phyloP scores from a whole-genome alignment of 108 stramenopile species.

The Aurantiochytrium sp. region DNA sequence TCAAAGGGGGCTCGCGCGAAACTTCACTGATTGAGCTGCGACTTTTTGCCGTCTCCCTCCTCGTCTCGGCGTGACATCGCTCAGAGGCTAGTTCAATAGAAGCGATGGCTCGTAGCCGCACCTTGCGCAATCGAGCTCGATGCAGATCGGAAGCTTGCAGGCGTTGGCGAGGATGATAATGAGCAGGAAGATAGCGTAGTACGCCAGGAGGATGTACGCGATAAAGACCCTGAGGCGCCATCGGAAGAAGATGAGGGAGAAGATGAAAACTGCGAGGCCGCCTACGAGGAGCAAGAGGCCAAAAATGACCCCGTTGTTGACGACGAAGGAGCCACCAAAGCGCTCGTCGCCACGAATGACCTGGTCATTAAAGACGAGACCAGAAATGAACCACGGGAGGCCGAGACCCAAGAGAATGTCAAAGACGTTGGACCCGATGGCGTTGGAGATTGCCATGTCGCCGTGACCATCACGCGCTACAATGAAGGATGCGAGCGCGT shows the following conservation, averaged over 20 bases:
- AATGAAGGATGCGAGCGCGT: not conserved
- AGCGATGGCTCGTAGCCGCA: conserved; percentile 17
- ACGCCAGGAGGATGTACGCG: not conserved
- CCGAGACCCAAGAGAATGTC: conserved; percentile 39
- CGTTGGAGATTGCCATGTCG: conserved; percentile 43
- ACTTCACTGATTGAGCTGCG: no score
- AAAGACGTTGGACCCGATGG: conserved; percentile 38
- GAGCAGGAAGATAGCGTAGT: not conserved
- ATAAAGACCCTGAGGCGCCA: not conserved
- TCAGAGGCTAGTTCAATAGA: no score
- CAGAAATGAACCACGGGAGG: conserved; percentile 38
- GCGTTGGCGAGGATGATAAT: not conserved
- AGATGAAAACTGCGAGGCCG: not conserved
- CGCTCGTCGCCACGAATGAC: not conserved
- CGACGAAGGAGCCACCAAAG: not conserved
- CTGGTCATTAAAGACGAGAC: not conserved
- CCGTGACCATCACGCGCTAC: conserved; percentile 37
- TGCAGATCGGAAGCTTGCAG: not conserved
- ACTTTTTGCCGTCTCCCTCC: no score
- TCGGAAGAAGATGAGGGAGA: not conserved
- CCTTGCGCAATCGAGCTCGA: conserved; percentile 20
- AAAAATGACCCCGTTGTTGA: not conserved
- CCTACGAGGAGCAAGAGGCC: not conserved
- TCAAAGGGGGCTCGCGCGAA: no score
- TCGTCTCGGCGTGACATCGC: no score